A percentile compares a stretch with the other conserved stretches of the same genome.
Evolutionary conservation across 805 yeast genomes (phyloP).

Genomic region (Wickerhamiella sorbophila): DNA sequence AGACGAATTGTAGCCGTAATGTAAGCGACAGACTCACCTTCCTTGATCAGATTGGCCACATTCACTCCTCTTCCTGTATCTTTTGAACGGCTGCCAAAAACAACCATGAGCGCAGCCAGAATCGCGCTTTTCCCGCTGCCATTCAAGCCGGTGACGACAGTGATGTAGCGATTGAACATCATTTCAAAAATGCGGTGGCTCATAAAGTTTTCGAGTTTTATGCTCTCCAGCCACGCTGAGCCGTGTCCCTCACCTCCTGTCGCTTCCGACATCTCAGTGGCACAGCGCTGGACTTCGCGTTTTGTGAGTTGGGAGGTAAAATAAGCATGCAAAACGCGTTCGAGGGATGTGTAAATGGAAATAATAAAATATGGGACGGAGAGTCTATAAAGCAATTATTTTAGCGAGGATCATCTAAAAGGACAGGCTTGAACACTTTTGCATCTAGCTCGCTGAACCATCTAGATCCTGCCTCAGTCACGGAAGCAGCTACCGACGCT

Average conservation of each 20-base stretch:
- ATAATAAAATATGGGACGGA: too few relatives aligned
- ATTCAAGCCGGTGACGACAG: slow-evolving; percentile 77
- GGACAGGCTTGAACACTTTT: slow-evolving; percentile 80
- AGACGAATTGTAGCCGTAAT: slow-evolving; percentile 43
- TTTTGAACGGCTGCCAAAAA: slow-evolving; percentile 77
- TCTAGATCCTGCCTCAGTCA: slow-evolving; percentile 16
- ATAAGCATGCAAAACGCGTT: too few relatives aligned
- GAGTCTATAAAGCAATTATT: background rate
- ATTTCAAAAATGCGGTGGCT: slow-evolving; percentile 62
- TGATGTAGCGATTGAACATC: slow-evolving; percentile 61
- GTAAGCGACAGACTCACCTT: slow-evolving; percentile 57
- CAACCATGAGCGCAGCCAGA: slow-evolving; percentile 72
- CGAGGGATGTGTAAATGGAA: too few relatives aligned
- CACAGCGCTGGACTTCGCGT: too few relatives aligned
- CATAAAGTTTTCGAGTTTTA: slow-evolving; percentile 34
- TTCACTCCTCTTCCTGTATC: slow-evolving; percentile 75
- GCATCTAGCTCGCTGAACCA: slow-evolving; percentile 95
- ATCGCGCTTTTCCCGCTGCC: slow-evolving; percentile 89
- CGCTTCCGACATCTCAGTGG: too few relatives aligned
- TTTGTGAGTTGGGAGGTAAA: too few relatives aligned
- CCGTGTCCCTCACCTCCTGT: too few relatives aligned
- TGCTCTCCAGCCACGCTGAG: background rate
- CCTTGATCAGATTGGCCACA: slow-evolving; percentile 55
- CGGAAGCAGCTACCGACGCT: slow-evolving; percentile 2
- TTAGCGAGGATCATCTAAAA: slow-evolving; percentile 39